Percentiles rank a stretch among this genome's conserved stretches.
These are phyloP conservation scores for Platismatia glauca DNA, from an alignment of 495 filamentous ascomycete species.

Conservation along the genomic window DNA sequence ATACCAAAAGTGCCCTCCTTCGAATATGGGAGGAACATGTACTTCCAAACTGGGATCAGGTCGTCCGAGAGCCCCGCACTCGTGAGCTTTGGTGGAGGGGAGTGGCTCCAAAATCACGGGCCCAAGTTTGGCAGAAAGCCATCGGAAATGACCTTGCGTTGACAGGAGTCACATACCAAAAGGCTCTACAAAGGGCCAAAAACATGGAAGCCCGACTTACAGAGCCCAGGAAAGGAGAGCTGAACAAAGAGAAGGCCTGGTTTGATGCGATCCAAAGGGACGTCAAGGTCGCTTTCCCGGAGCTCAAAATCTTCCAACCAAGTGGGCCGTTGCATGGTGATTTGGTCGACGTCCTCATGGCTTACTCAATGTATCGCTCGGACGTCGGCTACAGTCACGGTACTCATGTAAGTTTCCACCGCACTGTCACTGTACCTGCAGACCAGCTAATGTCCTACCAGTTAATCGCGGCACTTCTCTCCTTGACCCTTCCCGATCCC, in stretches of 20 bases:
- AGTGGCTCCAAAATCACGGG: slow-evolving; percentile 67
- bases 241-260: slow-evolving; percentile 49
- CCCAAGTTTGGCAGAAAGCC: slow-evolving; percentile 75
- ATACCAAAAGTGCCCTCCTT: slow-evolving; percentile 51
- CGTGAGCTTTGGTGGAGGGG: slow-evolving; percentile 94
- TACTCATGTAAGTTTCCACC: slow-evolving; percentile 55
- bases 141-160: slow-evolving; percentile 85
- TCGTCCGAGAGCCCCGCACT: slow-evolving; percentile 63
- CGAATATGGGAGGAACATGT: slow-evolving; percentile 85
- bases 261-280: slow-evolving; percentile 65
- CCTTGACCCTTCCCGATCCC: slow-evolving; percentile 68
- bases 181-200: slow-evolving; percentile 66
- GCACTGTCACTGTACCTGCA: not conserved
- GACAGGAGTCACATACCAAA: slow-evolving; percentile 63
- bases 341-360: slow-evolving; percentile 72
- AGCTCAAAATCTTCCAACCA: slow-evolving; percentile 72
- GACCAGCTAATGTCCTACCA: slow-evolving; percentile 27
- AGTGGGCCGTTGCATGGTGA: slow-evolving; percentile 65
- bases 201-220: slow-evolving; percentile 49
- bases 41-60: slow-evolving; percentile 72
- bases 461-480: slow-evolving; percentile 78
- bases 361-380: slow-evolving; percentile 87
- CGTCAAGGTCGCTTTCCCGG: slow-evolving; percentile 61
- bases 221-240: slow-evolving; percentile 33
- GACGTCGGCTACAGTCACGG: slow-evolving; percentile 88